Evolutionary conservation across 805 yeast species (phyloP).

Genomic region (Candida alai): DNA sequence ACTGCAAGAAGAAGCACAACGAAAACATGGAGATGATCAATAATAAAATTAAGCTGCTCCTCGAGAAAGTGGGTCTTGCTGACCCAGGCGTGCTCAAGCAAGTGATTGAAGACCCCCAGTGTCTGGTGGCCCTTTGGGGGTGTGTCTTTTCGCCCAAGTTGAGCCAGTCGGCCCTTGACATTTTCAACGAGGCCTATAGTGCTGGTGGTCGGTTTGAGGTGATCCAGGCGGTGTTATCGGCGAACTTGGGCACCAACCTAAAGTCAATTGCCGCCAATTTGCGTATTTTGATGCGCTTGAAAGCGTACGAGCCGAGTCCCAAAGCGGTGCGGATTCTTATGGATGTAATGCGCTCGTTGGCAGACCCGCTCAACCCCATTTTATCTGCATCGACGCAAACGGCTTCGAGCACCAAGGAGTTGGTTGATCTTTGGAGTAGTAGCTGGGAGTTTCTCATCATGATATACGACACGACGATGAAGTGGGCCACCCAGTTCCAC

Average conservation of each 20-base stretch:
- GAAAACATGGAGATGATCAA: conserved; percentile 22
- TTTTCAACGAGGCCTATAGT: conserved; percentile 74
- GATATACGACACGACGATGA: conserved; percentile 62
- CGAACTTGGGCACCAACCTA: conserved; percentile 43
- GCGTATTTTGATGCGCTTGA: conserved; percentile 40
- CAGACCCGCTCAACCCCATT: conserved; percentile 65
- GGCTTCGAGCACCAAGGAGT: conserved; percentile 11
- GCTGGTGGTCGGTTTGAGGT: conserved; percentile 69
- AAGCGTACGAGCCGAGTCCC: conserved; percentile 68
- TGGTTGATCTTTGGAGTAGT: conserved; percentile 53
- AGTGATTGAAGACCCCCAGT: conserved; percentile 24
- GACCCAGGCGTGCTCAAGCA: conserved; percentile 22
- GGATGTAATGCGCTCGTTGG: conserved; percentile 63
- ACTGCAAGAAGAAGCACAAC: conserved; percentile 29
- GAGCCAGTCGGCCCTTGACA: conserved; percentile 66
- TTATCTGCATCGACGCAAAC: conserved; percentile 17
- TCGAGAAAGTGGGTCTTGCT: conserved; percentile 31
- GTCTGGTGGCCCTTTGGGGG: conserved; percentile 68
- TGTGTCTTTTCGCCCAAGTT: conserved; percentile 65
- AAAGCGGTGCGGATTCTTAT: conserved; percentile 68
- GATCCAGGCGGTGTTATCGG: conserved; percentile 48
- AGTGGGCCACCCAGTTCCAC: conserved; percentile 70
- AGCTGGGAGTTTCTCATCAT: conserved; percentile 72
- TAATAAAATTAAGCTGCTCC: conserved; percentile 16
- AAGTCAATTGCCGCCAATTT: conserved; percentile 47